Base-by-base conservation (phyloP, 108 stramenopile species). In the Skeletonema potamos region DNA sequence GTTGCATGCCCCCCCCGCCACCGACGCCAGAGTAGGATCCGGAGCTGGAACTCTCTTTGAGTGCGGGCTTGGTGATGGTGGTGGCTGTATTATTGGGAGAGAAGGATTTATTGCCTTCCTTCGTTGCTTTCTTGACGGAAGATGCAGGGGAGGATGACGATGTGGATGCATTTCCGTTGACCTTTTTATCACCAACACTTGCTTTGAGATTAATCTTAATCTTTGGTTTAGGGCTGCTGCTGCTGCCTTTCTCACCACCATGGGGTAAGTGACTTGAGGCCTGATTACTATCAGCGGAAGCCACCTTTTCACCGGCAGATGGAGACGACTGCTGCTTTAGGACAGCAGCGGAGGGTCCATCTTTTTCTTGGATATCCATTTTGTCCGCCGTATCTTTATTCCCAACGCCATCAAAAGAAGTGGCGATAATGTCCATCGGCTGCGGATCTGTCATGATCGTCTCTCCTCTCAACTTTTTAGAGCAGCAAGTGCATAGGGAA, bases 371-470 rank as follows among this genome's bases (percentile, higher is more conserved):
- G 1, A 51, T 20, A 51, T 51, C 48, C 48, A 51, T 51, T 1
- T 48, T 48, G 20, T 22, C 46, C 6, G 1, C 20, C 0, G 7
- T 22, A 51, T 51, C 48, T 51, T 51, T 22, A 51, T 11, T 10
- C 2, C 7, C 22, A 22, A 18, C 22, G 39, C 15, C 39, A 9
- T 4, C 8, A 1, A 7, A 34, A 6, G 34, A 7, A 7, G 34
- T 34, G 34, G 6, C 34, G 34, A 34, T 7, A 34, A 7, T 34
- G 34, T 34, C 34, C 34, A 34, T 34, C 34, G 48, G 48, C 22
- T 51, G 48, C 9, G 48, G 48, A 51, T 51, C 48, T 51, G 48
- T 51, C 48, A 51, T 51, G 48, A 41, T 41, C 30, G 30, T 32
- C 39, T 41, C 15, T 41, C 3, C 10, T 10, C 2, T 37, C 12